Base-by-base conservation (phyloP, 495 filamentous ascomycete species). In the Echria macrotheca region DNA sequence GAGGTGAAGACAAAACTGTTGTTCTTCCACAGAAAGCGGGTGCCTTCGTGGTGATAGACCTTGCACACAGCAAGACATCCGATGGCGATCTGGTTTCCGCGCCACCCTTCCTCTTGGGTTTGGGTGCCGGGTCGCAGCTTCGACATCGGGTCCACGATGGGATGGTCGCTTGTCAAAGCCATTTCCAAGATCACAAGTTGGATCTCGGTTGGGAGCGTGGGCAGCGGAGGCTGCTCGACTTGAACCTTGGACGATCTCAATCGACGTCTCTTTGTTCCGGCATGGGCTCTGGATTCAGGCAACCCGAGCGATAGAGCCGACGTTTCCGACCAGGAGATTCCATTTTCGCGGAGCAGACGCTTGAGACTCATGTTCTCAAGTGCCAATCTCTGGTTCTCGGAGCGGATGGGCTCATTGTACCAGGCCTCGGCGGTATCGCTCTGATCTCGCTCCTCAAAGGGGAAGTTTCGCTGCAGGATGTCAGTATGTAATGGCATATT, bases 1-100 rank as follows among this genome's bases (percentile, higher is more conserved):
- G 53, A 67, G 1, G 73, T 76, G 61, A 76, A 76, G 18, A 71
- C 43, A 32, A 75, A 74, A 2, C 58, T 58, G 50, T 76, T 76
- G 53, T 70, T 71, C 19, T 44, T 46, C 66, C 72, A 73, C 8
- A 76, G 37, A 18, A 66, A 51, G 17, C 62, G 60, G 19, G 52
- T 64, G 18, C 72, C 73, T 40, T 76, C 72, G 9, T 43, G 44
- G 1, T 62, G 47, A 43, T 68, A 73, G 12, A 65, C 66, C 36
- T 57, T 71, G 54, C 67, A 74, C 0, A 72, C 70, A 1, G 66
- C 65, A 0, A 76, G 47, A 32, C 68, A 69, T 41, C 67, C 63
- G 23, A 73, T 69, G 15, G 68, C 68, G 19, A 73, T 50, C 24
- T 72, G 49, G 41, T 63, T 60, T 12, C 53, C 51, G 12, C 64